phyloP scores from a whole-genome alignment of 2,329 filamentous ascomycete species.

The Leptographium radiaticola region DNA sequence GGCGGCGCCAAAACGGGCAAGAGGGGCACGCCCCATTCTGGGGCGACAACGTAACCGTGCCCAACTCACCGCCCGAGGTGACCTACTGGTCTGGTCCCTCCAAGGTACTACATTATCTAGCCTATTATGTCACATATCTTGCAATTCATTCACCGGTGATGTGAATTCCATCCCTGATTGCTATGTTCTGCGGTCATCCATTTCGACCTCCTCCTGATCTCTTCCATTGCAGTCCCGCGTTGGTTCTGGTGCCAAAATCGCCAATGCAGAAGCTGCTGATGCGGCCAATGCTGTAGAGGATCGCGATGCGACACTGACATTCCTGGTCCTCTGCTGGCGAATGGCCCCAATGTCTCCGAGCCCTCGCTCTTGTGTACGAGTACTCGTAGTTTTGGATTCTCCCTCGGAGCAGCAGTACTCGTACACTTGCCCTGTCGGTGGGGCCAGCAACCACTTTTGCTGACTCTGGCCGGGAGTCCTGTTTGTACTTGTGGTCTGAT shows the following conservation, averaged over 20 bases:
- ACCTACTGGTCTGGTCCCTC: not conserved
- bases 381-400: slow-evolving; percentile 17
- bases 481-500: not conserved
- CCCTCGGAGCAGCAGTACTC: slow-evolving; percentile 30
- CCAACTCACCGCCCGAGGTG: slow-evolving; percentile 7
- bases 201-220: too few relatives aligned
- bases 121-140: not conserved
- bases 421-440: slow-evolving; percentile 31
- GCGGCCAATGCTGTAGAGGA: too few relatives aligned
- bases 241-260: too few relatives aligned
- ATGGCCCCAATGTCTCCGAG: too few relatives aligned
- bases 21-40: not conserved
- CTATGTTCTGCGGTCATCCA: too few relatives aligned
- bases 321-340: too few relatives aligned
- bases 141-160: too few relatives aligned
- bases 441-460: not conserved
- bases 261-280: too few relatives aligned
- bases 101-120: not conserved
- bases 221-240: too few relatives aligned
- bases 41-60: not conserved
- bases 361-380: too few relatives aligned
- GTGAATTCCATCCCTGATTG: too few relatives aligned
- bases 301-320: too few relatives aligned
- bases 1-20: not conserved
- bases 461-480: not conserved